Evolutionary conservation across 768 basidiomycete genomes (phyloP).

Genomic region (Kwoniella sp.): DNA sequence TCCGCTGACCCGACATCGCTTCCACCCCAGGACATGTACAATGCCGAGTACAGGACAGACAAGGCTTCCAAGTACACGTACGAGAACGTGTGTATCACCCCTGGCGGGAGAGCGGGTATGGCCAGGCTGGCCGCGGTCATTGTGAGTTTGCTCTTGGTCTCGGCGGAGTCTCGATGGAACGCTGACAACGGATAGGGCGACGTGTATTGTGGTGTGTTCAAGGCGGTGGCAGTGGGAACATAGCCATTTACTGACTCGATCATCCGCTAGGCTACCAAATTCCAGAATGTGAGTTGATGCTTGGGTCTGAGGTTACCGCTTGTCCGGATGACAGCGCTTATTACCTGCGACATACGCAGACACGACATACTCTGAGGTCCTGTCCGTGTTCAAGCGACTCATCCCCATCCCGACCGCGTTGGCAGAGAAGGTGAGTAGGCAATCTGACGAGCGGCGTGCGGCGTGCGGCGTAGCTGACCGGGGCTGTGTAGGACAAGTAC

Average conservation of each 20-base stretch:
- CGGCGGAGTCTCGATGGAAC: not conserved
- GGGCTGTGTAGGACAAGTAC: constrained; percentile 56
- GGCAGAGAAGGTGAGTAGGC: constrained; percentile 30
- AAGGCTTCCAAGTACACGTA: constrained; percentile 80
- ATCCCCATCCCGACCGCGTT: constrained; percentile 80
- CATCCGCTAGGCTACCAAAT: constrained; percentile 25
- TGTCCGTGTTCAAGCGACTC: constrained; percentile 71
- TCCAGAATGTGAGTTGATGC: constrained; percentile 32
- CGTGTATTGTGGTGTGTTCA: constrained; percentile 58
- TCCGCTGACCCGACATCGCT: not conserved
- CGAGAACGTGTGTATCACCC: constrained; percentile 81
- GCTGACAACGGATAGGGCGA: constrained; percentile 14
- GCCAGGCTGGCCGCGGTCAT: constrained; percentile 88
- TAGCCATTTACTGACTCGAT: not conserved
- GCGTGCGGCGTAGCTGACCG: not conserved
- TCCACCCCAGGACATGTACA: constrained; percentile 63
- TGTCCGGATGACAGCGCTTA: not conserved
- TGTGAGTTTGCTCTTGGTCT: constrained; percentile 10
- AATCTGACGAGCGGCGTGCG: constrained; percentile 9
- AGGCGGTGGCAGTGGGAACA: too few relatives aligned
- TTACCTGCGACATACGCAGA: constrained; percentile 6
- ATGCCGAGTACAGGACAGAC: constrained; percentile 74
- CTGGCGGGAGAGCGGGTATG: constrained; percentile 84
- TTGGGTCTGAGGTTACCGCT: not conserved
- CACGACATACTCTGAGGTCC: constrained; percentile 32